phyloP scores from a whole-genome alignment of 768 basidiomycete species.

The Mrakia blollopis region DNA sequence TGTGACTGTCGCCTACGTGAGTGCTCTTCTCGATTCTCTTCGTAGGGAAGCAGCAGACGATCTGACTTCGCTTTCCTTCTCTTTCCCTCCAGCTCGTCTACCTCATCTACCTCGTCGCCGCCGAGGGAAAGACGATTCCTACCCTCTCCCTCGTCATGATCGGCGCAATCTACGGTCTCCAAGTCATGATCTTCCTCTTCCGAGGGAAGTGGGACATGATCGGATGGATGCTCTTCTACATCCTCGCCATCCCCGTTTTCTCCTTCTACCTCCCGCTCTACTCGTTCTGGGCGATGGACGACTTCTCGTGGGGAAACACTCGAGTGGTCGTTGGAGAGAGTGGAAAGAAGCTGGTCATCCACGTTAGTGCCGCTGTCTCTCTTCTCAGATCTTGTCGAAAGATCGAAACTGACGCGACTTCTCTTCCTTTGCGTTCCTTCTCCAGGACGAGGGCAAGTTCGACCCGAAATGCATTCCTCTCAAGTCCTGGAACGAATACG shows the following conservation, averaged over 20 bases:
- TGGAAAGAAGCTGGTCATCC: conserved; percentile 91
- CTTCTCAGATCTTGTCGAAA: neutral
- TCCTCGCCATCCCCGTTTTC: conserved; percentile 86
- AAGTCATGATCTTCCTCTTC: conserved; percentile 84
- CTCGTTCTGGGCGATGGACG: conserved; percentile 98
- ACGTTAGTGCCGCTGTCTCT: conserved; percentile 56
- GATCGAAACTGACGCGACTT: conserved; percentile 13
- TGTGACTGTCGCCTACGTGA: conserved; percentile 51
- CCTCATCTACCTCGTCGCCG: conserved; percentile 73
- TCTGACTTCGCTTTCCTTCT: conserved; percentile 21
- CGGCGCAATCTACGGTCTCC: conserved; percentile 87
- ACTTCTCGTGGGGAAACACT: conserved; percentile 63
- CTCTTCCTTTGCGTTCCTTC: neutral
- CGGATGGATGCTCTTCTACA: conserved; percentile 92
- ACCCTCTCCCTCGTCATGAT: conserved; percentile 84
- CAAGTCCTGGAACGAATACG: conserved; percentile 95
- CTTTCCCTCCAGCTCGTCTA: conserved; percentile 63
- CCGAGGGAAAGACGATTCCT: conserved; percentile 63
- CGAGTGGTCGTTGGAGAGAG: conserved; percentile 85
- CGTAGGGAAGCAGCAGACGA: no score
- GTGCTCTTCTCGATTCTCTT: neutral
- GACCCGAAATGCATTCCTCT: conserved; percentile 88
- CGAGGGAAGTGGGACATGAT: conserved; percentile 98
- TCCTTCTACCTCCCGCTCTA: conserved; percentile 89
- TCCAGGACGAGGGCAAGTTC: conserved; percentile 92